phyloP scores from a whole-genome alignment of 257 asterid species.

The Eustoma russellianum region DNA sequence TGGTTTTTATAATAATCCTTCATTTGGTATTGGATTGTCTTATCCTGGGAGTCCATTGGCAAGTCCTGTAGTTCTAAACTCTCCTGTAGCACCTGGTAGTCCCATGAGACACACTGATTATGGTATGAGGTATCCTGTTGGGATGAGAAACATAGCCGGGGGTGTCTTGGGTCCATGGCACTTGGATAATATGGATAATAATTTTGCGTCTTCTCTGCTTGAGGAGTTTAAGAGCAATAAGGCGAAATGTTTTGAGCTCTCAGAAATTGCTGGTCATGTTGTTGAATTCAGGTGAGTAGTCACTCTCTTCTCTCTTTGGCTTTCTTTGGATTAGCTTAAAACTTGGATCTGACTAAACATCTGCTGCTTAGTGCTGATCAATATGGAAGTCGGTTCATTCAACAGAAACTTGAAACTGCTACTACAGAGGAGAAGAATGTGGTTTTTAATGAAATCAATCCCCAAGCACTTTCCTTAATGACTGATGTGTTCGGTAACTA shows the following conservation, averaged over 20 bases:
- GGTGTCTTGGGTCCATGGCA: slow-evolving; percentile 75
- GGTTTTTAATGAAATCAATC: slow-evolving; percentile 82
- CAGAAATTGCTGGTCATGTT: slow-evolving; percentile 84
- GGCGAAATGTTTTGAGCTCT: slow-evolving; percentile 81
- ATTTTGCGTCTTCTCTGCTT: slow-evolving; percentile 57
- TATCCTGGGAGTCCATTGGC: slow-evolving; percentile 86
- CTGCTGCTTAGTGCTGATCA: slow-evolving; percentile 61
- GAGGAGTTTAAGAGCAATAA: slow-evolving; percentile 97
- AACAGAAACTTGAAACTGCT: slow-evolving; percentile 94
- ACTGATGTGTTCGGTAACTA: slow-evolving; percentile 96
- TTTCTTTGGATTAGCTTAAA: slow-evolving; percentile 6
- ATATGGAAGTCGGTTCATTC: slow-evolving; percentile 96
- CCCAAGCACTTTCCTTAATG: slow-evolving; percentile 80
- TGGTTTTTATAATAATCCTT: slow-evolving; percentile 64
- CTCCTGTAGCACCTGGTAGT: slow-evolving; percentile 70
- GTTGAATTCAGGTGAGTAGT: slow-evolving; percentile 78
- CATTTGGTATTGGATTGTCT: slow-evolving; percentile 56
- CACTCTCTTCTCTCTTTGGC: not conserved
- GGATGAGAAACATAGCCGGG: slow-evolving; percentile 65
- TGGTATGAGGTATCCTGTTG: slow-evolving; percentile 51
- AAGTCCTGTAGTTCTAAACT: slow-evolving; percentile 46
- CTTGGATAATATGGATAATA: slow-evolving; percentile 62
- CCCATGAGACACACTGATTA: slow-evolving; percentile 79
- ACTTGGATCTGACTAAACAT: slow-evolving; percentile 6
- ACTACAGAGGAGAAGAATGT: slow-evolving; percentile 76